These are phyloP conservation scores for Tetrahymena borealis DNA, from an alignment of 73 alveolate genomes.

Conservation along the genomic window DNA sequence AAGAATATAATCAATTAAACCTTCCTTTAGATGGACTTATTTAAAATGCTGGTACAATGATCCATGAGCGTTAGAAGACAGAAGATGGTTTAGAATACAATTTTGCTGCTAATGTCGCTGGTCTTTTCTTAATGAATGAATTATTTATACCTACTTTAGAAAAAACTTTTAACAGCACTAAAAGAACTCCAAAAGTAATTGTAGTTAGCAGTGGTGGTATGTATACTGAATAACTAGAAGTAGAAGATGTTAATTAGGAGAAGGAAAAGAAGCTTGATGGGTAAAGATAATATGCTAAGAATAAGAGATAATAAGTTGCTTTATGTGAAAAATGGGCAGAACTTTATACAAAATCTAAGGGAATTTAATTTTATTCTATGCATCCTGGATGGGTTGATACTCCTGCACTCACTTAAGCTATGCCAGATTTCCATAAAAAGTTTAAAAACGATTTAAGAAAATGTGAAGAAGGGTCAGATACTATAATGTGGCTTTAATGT, in stretches of 20 bases:
- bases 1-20: background rate
- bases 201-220: background rate
- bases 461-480: constrained; percentile 1
- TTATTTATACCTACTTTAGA: background rate
- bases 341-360: background rate
- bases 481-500: background rate
- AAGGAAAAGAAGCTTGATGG: background rate
- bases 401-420: background rate
- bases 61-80: background rate
- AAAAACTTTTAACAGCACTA: background rate
- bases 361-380: background rate
- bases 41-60: background rate
- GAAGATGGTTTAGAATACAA: background rate
- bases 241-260: background rate
- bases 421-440: background rate
- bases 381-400: background rate
- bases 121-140: background rate
- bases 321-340: background rate
- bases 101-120: background rate
- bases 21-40: background rate
- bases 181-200: background rate
- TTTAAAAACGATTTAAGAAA: background rate
- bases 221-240: background rate
- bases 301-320: background rate
- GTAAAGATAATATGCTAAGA: background rate